These are phyloP conservation scores for Candida incommunis DNA, from an alignment of 805 yeast species.

Conservation along the genomic window DNA sequence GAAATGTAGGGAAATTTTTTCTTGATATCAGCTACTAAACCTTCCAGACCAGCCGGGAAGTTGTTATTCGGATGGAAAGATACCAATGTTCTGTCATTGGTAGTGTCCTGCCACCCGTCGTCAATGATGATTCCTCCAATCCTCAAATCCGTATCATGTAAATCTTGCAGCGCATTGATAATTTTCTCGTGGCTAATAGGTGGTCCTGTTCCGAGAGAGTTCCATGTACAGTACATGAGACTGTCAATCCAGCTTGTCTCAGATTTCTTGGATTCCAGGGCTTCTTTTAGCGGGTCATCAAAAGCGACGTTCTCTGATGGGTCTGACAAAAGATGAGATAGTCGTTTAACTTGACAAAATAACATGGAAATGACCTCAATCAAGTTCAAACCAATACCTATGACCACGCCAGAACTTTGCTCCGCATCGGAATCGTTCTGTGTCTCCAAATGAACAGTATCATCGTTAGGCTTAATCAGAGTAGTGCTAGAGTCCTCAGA, in stretches of 20 bases:
- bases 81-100: slow-evolving; percentile 9
- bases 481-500: background rate
- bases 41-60: slow-evolving; percentile 17
- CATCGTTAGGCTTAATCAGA: background rate
- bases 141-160: slow-evolving; percentile 12
- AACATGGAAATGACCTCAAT: background rate
- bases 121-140: slow-evolving; percentile 16
- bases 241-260: slow-evolving; percentile 19
- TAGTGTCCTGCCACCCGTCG: slow-evolving; percentile 18
- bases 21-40: slow-evolving; percentile 11
- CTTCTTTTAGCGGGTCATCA: background rate
- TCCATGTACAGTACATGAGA: slow-evolving; percentile 20
- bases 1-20: slow-evolving; percentile 9
- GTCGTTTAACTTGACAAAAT: background rate
- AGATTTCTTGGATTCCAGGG: no score
- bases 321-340: background rate
- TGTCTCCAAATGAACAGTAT: background rate
- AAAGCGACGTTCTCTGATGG: background rate
- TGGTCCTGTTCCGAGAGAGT: slow-evolving; percentile 14
- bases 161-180: slow-evolving; percentile 11
- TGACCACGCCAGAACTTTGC: background rate
- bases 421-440: background rate
- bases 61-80: slow-evolving; percentile 14
- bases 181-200: slow-evolving; percentile 8
- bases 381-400: background rate